Evolutionary conservation across 1,284 basidiomycete species (phyloP).

Genomic region (Cutaneotrichosporon mucoides): DNA sequence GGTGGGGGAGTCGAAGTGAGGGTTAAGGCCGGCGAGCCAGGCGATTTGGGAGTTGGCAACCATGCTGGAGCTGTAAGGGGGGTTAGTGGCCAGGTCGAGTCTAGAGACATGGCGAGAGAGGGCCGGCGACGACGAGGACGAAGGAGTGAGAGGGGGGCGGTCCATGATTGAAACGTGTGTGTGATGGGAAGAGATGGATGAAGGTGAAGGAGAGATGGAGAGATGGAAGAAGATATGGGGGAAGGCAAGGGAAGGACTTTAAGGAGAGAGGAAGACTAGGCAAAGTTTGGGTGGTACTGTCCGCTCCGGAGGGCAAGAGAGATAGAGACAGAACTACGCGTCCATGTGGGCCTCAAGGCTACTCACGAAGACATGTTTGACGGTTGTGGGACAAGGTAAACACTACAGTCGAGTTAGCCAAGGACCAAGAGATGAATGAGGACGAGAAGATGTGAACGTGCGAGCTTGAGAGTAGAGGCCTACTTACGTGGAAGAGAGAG

Average conservation of each 20-base stretch:
- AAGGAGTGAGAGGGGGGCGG: background rate
- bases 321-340: too few species aligned
- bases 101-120: constrained; percentile 10
- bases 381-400: too few species aligned
- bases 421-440: too few species aligned
- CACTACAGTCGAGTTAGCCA: too few species aligned
- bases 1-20: constrained; percentile 60
- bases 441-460: too few species aligned
- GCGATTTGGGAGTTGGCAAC: constrained; percentile 60
- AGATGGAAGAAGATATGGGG: constrained; percentile 5
- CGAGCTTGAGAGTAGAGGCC: too few species aligned
- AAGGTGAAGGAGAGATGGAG: background rate
- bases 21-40: constrained; percentile 80
- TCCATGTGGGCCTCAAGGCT: too few species aligned
- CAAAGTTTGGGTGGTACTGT: too few species aligned
- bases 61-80: constrained; percentile 6
- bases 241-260: background rate
- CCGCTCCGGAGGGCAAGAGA: too few species aligned
- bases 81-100: constrained; percentile 12
- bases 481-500: too few species aligned
- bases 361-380: too few species aligned
- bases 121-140: constrained; percentile 2
- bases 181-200: constrained; percentile 2
- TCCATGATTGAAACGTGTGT: background rate
- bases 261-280: too few species aligned